Evolutionary conservation across 129 eudicot genomes (phyloP).

Genomic region (Pittosporum tobira): DNA sequence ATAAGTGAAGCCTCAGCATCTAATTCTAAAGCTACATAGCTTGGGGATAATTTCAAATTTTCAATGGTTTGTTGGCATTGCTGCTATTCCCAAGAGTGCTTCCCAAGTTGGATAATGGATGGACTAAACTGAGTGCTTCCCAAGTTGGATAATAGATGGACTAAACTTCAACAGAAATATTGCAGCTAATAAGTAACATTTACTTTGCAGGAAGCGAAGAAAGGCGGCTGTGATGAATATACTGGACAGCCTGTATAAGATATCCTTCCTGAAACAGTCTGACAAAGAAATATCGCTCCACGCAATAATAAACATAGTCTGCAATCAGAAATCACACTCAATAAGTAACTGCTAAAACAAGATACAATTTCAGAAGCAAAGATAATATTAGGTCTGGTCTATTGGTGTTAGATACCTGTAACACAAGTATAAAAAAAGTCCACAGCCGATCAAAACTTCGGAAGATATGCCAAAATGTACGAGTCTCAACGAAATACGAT

Average conservation of each 20-base stretch:
- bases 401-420: slow-evolving; percentile 43
- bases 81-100: no score
- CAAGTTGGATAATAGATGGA: no score
- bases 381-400: slow-evolving; percentile 8
- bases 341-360: slow-evolving; percentile 9
- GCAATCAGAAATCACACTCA: slow-evolving; percentile 23
- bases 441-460: slow-evolving; percentile 96
- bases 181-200: slow-evolving; percentile 8
- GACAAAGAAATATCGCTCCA: slow-evolving; percentile 54
- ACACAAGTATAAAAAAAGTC: slow-evolving; percentile 71
- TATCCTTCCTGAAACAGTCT: slow-evolving; percentile 42
- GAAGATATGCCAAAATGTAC: slow-evolving; percentile 82
- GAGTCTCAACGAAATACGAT: slow-evolving; percentile 72
- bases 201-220: slow-evolving; percentile 90
- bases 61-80: no score
- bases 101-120: no score
- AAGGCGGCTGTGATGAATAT: slow-evolving; percentile 86
- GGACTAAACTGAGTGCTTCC: no score
- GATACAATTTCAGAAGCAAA: slow-evolving; percentile 7
- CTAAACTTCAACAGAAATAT: not conserved
- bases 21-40: no score
- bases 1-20: no score
- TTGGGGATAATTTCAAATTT: no score
- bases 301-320: slow-evolving; percentile 83
- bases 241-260: slow-evolving; percentile 66